Evolutionary conservation across 345 rosid genomes (phyloP).

Genomic region (Eucalyptus cladocalyx): DNA sequence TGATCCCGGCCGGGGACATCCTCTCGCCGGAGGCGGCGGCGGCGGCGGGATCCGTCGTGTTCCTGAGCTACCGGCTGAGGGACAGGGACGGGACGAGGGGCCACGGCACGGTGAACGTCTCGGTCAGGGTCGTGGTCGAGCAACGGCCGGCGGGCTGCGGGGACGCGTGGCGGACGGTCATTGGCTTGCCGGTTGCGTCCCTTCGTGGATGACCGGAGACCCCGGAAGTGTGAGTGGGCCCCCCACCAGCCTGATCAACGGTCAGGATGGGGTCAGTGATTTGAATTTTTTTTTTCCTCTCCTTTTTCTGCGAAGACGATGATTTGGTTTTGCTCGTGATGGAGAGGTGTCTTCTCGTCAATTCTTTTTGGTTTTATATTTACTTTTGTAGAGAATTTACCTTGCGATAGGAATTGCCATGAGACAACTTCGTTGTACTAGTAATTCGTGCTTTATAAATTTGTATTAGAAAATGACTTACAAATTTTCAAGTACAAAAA

Average conservation of each 20-base stretch:
- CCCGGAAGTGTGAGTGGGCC: background rate
- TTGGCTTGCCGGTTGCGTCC: background rate
- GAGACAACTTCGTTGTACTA: background rate
- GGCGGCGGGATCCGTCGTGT: background rate
- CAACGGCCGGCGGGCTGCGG: background rate
- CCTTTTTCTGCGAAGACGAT: background rate
- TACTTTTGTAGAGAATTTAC: background rate
- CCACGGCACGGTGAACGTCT: slow-evolving; percentile 1
- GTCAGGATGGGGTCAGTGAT: background rate
- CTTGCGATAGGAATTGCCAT: background rate
- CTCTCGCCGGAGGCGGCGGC: background rate
- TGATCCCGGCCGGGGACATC: background rate
- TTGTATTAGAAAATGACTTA: background rate
- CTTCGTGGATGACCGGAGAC: background rate
- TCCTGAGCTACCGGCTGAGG: slow-evolving; percentile 8
- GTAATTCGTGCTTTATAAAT: background rate
- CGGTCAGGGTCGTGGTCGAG: background rate
- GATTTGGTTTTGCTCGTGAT: background rate
- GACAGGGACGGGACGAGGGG: slow-evolving; percentile 4
- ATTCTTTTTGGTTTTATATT: background rate
- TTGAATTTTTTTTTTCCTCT: background rate
- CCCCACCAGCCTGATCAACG: background rate
- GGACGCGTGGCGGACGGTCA: background rate
- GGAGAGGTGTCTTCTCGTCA: background rate
- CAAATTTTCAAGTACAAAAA: background rate